phyloP scores from a whole-genome alignment of 2,329 filamentous ascomycete genomes.

The Paramyrothecium sp. region DNA sequence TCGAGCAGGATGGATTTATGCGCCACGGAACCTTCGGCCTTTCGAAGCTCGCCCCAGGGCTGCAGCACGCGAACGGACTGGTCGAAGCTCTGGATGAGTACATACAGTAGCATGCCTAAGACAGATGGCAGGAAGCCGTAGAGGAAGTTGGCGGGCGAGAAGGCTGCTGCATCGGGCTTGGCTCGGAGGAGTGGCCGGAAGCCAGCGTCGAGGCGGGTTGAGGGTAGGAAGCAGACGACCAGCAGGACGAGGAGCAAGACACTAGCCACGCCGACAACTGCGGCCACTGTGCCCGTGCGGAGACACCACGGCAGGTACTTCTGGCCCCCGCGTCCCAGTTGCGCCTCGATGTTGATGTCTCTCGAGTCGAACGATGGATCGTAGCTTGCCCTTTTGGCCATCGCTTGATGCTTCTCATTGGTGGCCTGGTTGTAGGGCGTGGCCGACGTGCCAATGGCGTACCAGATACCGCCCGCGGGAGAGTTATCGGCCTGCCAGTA shows the following conservation, averaged over 20 bases:
- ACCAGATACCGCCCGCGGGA: conserved; percentile 67
- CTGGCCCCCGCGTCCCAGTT: conserved; percentile 34
- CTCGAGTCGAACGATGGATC: conserved; percentile 28
- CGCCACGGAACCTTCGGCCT: conserved; percentile 58
- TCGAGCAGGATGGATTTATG: conserved; percentile 66
- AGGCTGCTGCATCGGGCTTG: conserved; percentile 60
- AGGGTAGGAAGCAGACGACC: conserved; percentile 74
- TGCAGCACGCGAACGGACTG: conserved; percentile 63
- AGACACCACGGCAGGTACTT: conserved; percentile 78
- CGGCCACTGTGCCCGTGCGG: conserved; percentile 61
- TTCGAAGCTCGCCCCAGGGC: conserved; percentile 65
- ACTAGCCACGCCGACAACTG: conserved; percentile 60
- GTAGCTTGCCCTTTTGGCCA: conserved; percentile 25
- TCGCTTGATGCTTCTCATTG: conserved; percentile 18
- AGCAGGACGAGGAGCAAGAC: conserved; percentile 69
- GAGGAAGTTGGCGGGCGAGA: conserved; percentile 84
- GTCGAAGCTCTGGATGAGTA: conserved; percentile 67
- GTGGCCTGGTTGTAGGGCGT: conserved; percentile 20
- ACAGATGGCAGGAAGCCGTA: conserved; percentile 74
- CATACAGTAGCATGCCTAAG: conserved; percentile 65
- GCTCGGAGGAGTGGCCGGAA: conserved; percentile 70
- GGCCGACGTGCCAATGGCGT: conserved; percentile 64
- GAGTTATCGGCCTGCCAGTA: conserved; percentile 76
- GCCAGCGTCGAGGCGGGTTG: conserved; percentile 62
- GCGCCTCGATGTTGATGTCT: conserved; percentile 22